These are phyloP conservation scores for Colletotrichum gloeosporioides DNA, from an alignment of 2,329 filamentous ascomycete genomes.

Conservation along the genomic window DNA sequence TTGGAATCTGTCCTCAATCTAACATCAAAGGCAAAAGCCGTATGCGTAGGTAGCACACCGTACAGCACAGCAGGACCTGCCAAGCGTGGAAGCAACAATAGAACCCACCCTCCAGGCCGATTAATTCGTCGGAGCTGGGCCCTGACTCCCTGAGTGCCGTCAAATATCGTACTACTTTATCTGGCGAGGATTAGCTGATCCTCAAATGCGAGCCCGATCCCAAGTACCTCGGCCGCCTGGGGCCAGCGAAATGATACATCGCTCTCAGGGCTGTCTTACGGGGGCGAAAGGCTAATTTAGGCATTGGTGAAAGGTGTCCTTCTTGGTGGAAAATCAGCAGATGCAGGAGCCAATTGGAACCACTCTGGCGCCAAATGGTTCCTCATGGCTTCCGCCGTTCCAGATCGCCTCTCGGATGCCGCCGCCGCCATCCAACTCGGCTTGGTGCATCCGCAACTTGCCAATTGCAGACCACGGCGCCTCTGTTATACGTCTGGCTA, in stretches of 20 bases:
- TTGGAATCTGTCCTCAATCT: constrained; percentile 19
- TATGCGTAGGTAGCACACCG: background rate
- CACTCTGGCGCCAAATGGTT: constrained; percentile 8
- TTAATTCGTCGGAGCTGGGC: constrained; percentile 3
- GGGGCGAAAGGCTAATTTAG: background rate
- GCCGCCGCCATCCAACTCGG: constrained; percentile 17
- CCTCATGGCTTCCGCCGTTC: background rate
- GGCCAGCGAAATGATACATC: background rate
- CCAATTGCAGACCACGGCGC: constrained; percentile 11
- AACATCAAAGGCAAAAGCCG: background rate
- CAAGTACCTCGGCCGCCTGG: background rate
- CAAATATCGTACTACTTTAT: constrained; percentile 12
- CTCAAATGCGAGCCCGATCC: background rate
- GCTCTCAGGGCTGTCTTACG: background rate
- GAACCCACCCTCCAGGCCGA: background rate
- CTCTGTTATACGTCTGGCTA: constrained; percentile 6
- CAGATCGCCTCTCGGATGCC: constrained; percentile 20
- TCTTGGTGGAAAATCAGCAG: constrained; percentile 24
- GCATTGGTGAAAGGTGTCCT: constrained; percentile 23
- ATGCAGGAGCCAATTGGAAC: constrained; percentile 18
- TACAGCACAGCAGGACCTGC: background rate
- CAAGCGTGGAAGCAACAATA: background rate
- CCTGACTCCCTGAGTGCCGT: background rate
- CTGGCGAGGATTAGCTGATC: constrained; percentile 21
- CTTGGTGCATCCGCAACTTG: constrained; percentile 19